Percentiles rank a stretch among this genome's conserved stretches.
These are phyloP conservation scores for Megacollybia marginata DNA, from an alignment of 768 basidiomycete genomes.

Conservation along the genomic window DNA sequence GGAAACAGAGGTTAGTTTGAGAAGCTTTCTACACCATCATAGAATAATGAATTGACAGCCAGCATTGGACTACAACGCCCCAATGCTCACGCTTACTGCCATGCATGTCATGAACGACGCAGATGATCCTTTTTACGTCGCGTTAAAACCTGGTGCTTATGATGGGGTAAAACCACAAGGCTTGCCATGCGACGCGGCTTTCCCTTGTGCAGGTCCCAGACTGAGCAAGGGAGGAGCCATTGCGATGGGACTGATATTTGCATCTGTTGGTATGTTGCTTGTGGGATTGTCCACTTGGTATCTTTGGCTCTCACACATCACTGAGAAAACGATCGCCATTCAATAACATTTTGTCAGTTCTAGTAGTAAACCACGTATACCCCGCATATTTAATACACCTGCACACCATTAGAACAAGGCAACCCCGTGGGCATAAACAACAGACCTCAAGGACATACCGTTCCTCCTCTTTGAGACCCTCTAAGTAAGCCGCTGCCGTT, in stretches of 20 bases:
- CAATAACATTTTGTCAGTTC: too few species aligned
- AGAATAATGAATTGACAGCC: slow-evolving; percentile 29
- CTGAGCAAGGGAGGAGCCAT: slow-evolving; percentile 59
- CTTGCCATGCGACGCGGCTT: slow-evolving; percentile 71
- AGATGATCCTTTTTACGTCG: slow-evolving; percentile 71
- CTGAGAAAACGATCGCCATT: not conserved
- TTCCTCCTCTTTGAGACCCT: slow-evolving; percentile 91
- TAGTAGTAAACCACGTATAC: too few species aligned
- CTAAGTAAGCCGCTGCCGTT: slow-evolving; percentile 74
- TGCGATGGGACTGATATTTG: slow-evolving; percentile 61
- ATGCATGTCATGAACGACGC: slow-evolving; percentile 63
- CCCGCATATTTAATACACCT: too few species aligned
- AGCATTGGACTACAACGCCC: slow-evolving; percentile 87
- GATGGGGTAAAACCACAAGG: slow-evolving; percentile 54
- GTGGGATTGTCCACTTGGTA: slow-evolving; percentile 38
- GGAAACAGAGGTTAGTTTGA: slow-evolving; percentile 62
- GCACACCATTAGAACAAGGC: too few species aligned
- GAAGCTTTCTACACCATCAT: not conserved
- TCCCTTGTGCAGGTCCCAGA: slow-evolving; percentile 41
- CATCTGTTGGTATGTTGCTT: slow-evolving; percentile 53
- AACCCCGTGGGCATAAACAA: not conserved
- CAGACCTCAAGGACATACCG: slow-evolving; percentile 92
- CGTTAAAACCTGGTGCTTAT: slow-evolving; percentile 62
- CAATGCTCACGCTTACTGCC: slow-evolving; percentile 79
- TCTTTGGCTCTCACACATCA: slow-evolving; percentile 12